phyloP scores from a whole-genome alignment of 768 basidiomycete genomes.

The Termitomyces titanicus region DNA sequence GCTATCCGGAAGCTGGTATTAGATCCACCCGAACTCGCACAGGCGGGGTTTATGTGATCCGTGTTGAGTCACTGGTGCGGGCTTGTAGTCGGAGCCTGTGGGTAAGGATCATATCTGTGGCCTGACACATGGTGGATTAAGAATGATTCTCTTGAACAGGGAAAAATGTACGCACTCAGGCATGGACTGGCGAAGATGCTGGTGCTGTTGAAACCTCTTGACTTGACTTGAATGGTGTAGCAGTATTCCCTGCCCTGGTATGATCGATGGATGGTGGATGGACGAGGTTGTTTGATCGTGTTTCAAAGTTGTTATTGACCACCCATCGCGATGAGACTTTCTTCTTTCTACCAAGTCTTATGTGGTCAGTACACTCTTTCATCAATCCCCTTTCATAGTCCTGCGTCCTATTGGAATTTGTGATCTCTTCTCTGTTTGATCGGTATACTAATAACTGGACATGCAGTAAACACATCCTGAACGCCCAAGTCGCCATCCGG shows the following conservation, averaged over 20 bases:
- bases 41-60: constrained; percentile 35
- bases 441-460: constrained; percentile 18
- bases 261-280: not conserved
- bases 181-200: constrained; percentile 17
- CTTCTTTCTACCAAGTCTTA: not conserved
- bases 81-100: constrained; percentile 18
- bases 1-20: constrained; percentile 70
- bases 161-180: constrained; percentile 26
- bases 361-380: constrained; percentile 16
- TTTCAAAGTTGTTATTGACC: not conserved
- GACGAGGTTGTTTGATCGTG: constrained; percentile 1
- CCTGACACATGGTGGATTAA: constrained; percentile 5
- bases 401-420: not conserved
- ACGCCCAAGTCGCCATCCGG: constrained; percentile 93
- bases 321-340: not conserved
- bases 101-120: constrained; percentile 14
- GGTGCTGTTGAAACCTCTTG: constrained; percentile 12
- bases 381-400: not conserved
- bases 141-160: not conserved
- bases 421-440: constrained; percentile 12
- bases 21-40: constrained; percentile 70
- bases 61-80: constrained; percentile 17
- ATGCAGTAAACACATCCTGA: constrained; percentile 89
- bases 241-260: constrained; percentile 2
- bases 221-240: constrained; percentile 11